These are phyloP conservation scores for Nannochloris sp. DNA, from an alignment of 139 green algal species.

Conservation along the genomic window DNA sequence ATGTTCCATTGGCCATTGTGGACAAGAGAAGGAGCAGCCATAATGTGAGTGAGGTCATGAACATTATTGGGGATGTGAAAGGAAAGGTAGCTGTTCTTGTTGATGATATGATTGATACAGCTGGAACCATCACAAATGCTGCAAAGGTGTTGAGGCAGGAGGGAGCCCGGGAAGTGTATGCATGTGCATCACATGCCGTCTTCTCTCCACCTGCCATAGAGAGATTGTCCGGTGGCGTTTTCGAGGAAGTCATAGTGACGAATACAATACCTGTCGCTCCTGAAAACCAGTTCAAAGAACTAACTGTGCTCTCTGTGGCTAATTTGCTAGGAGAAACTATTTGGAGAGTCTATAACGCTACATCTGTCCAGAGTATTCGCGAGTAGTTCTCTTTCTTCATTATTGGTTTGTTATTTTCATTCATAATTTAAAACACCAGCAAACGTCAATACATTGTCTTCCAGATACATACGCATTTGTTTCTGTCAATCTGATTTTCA, in stretches of 20 bases:
- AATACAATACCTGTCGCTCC: conserved; percentile 87
- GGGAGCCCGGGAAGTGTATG: conserved; percentile 83
- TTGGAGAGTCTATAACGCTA: conserved; percentile 94
- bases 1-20: conserved; percentile 96
- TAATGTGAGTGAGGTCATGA: conserved; percentile 99
- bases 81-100: conserved; percentile 98
- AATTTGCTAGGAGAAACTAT: conserved; percentile 98
- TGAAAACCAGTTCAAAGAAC: conserved; percentile 80
- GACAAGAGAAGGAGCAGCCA: conserved; percentile 93
- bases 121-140: conserved; percentile 95
- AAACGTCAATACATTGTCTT: conserved; percentile 41
- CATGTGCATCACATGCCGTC: conserved; percentile 93
- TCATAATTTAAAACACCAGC: conserved; percentile 35
- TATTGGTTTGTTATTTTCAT: neutral
- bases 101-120: conserved; percentile 99
- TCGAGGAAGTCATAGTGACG: conserved; percentile 95
- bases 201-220: conserved; percentile 90
- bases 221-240: conserved; percentile 79
- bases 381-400: conserved; percentile 6
- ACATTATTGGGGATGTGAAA: conserved; percentile 96
- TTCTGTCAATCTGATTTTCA: conserved; percentile 32
- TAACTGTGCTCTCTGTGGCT: conserved; percentile 93
- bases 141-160: conserved; percentile 77
- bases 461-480: conserved; percentile 34
- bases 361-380: conserved; percentile 54